Conservation (phyloP, 1,139 yeast species). For the Suhomyces chickasaworum region DNA sequence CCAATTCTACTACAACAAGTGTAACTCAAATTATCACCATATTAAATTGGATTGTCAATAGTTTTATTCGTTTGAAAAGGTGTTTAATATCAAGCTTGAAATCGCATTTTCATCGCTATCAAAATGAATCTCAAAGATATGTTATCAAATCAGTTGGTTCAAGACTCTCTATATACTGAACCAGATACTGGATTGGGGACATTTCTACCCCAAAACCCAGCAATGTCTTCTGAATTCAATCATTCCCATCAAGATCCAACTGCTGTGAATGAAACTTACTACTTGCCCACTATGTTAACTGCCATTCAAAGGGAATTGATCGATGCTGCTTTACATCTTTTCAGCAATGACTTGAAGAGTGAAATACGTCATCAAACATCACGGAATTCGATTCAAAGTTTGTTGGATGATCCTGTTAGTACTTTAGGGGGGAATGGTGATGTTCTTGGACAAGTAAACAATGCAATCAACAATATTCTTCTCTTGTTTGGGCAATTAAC, state of each 20-base stretch:
- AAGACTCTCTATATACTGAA: slow-evolving; percentile 2
- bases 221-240: background rate
- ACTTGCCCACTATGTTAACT: slow-evolving; percentile 59
- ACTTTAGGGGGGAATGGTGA: slow-evolving; percentile 19
- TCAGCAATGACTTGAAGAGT: slow-evolving; percentile 46
- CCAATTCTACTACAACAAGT: background rate
- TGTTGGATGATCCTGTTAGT: slow-evolving; percentile 32
- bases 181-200: slow-evolving; percentile 8
- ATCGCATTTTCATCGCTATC: background rate
- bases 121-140: slow-evolving; percentile 44
- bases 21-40: background rate
- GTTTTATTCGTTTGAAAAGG: background rate
- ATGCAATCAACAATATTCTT: slow-evolving; percentile 19
- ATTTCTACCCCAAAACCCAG: slow-evolving; percentile 4
- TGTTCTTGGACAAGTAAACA: background rate
- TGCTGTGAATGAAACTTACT: slow-evolving; percentile 34
- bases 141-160: slow-evolving; percentile 24
- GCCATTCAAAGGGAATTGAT: slow-evolving; percentile 56
- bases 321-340: slow-evolving; percentile 55
- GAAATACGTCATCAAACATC: slow-evolving; percentile 28
- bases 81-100: background rate
- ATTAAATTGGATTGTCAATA: background rate
- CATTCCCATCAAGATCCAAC: background rate
- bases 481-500: slow-evolving; percentile 53
- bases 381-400: slow-evolving; percentile 40